Conservation (phyloP, 768 basidiomycete species). For the Coprinopsis sp. region DNA sequence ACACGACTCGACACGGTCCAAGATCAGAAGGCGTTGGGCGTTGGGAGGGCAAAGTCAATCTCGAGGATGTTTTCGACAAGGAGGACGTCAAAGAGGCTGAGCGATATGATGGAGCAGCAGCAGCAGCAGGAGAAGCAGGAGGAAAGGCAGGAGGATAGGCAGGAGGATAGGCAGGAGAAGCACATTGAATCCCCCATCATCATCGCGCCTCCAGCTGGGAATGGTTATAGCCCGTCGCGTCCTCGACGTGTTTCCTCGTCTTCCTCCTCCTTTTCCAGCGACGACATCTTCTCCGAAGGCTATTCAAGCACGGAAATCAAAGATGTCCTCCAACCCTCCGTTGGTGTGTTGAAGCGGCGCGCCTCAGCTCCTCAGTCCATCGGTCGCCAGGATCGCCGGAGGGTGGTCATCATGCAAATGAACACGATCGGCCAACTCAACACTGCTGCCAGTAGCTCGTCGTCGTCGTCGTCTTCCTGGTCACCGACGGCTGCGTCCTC, state of each 20-base stretch:
- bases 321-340: conserved; percentile 16
- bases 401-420: conserved; percentile 64
- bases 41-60: neutral
- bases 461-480: conserved; percentile 27
- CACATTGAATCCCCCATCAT: neutral
- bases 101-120: too few relatives aligned
- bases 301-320: conserved; percentile 42
- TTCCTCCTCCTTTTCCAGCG: too few relatives aligned
- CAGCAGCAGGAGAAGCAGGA: neutral
- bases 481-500: conserved; percentile 37
- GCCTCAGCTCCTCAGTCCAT: conserved; percentile 52
- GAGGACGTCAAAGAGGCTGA: neutral
- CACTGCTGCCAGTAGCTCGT: conserved; percentile 21
- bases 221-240: conserved; percentile 9
- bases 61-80: neutral
- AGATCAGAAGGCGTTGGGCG: neutral
- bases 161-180: neutral
- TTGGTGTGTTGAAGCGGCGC: conserved; percentile 29
- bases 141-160: neutral
- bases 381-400: conserved; percentile 59
- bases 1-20: conserved; percentile 8
- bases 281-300: too few relatives aligned
- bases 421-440: conserved; percentile 31
- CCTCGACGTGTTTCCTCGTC: conserved; percentile 38
- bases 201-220: too few relatives aligned